Evolutionary conservation across 495 filamentous ascomycete genomes (phyloP).

Genomic region (Aspergillus sclerotiicarbonarius): DNA sequence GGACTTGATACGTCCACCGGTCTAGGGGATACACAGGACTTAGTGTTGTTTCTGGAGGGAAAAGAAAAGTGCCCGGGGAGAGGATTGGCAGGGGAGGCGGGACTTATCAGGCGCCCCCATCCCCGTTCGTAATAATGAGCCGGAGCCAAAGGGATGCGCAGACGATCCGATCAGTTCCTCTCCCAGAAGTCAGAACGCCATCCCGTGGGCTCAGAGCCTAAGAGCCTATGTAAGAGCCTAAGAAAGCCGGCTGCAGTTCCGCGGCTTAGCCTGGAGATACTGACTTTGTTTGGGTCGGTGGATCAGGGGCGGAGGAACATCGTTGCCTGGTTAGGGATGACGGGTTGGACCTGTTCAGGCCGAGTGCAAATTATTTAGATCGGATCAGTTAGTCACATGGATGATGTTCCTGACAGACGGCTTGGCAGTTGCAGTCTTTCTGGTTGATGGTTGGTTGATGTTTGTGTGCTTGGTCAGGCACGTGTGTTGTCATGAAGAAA

Average conservation of each 20-base stretch:
- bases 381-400: too few relatives aligned
- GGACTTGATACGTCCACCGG: background rate
- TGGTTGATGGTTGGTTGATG: too few relatives aligned
- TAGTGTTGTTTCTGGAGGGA: too few relatives aligned
- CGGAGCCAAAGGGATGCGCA: background rate
- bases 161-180: conserved; percentile 5
- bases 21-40: too few relatives aligned
- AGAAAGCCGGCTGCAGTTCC: conserved; percentile 4
- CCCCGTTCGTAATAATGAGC: background rate
- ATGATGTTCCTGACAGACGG: too few relatives aligned
- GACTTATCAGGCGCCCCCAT: background rate
- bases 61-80: background rate
- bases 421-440: too few relatives aligned
- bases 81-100: background rate
- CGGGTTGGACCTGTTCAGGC: too few relatives aligned
- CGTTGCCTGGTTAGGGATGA: background rate
- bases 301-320: background rate
- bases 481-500: too few relatives aligned
- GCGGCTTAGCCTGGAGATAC: background rate
- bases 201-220: conserved; percentile 2
- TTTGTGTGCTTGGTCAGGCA: too few relatives aligned
- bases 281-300: background rate
- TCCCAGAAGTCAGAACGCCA: conserved; percentile 6
- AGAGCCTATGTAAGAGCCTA: too few relatives aligned
- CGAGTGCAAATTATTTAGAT: background rate